Percentiles rank a stretch among this genome's conserved stretches.
Evolutionary conservation across 768 basidiomycete species (phyloP).

Genomic region (Boletales sp.): DNA sequence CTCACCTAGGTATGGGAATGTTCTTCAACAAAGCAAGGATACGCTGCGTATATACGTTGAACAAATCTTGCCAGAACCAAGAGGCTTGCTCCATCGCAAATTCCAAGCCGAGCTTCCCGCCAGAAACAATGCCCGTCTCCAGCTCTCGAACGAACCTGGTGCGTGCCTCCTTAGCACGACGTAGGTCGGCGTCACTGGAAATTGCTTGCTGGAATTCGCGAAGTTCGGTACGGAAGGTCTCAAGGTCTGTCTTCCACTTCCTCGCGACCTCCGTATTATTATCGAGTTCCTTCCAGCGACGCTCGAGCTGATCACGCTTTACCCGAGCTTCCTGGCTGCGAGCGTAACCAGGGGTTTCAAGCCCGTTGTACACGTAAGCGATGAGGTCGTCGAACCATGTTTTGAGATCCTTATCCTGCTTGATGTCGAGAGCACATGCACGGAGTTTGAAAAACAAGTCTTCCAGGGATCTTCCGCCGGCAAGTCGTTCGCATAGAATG

Average conservation of each 20-base stretch:
- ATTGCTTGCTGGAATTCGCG: slow-evolving; percentile 44
- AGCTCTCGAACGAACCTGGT: slow-evolving; percentile 46
- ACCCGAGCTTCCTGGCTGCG: slow-evolving; percentile 43
- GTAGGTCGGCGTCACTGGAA: slow-evolving; percentile 47
- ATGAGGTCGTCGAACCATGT: slow-evolving; percentile 56
- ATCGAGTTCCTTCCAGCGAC: slow-evolving; percentile 49
- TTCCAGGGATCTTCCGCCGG: slow-evolving; percentile 46
- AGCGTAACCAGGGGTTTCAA: slow-evolving; percentile 51
- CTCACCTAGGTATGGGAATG: slow-evolving; percentile 67
- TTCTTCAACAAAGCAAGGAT: slow-evolving; percentile 49
- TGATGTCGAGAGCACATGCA: slow-evolving; percentile 44
- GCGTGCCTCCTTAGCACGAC: slow-evolving; percentile 45
- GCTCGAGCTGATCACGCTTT: slow-evolving; percentile 42
- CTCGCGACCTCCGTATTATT: slow-evolving; percentile 37
- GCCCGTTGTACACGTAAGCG: slow-evolving; percentile 38
- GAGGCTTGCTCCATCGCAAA: slow-evolving; percentile 56
- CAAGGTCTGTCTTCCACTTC: slow-evolving; percentile 53
- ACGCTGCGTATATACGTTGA: slow-evolving; percentile 74
- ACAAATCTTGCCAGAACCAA: slow-evolving; percentile 80
- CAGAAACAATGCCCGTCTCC: slow-evolving; percentile 38
- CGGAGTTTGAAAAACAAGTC: slow-evolving; percentile 42
- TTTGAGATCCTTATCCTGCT: slow-evolving; percentile 51
- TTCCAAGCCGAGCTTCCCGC: slow-evolving; percentile 42
- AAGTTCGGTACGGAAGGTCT: slow-evolving; percentile 43
- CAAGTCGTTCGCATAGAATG: slow-evolving; percentile 50